These are phyloP conservation scores for Pleurotus tuber-regium DNA, from an alignment of 768 basidiomycete genomes.

Conservation along the genomic window DNA sequence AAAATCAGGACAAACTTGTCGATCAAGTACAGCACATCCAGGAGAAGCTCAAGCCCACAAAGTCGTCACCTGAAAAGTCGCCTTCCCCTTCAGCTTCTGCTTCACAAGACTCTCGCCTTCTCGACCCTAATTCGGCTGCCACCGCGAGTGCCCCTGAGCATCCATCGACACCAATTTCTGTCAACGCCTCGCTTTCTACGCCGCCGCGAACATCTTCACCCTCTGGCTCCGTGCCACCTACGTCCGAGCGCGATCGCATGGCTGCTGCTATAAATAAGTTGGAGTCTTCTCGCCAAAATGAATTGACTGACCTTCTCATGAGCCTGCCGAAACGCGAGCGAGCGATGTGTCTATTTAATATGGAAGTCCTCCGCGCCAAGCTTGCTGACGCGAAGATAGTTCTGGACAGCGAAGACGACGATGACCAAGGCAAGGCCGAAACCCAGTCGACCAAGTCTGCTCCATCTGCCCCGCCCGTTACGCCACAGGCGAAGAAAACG, in stretches of 20 bases:
- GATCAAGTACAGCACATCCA: slow-evolving; percentile 55
- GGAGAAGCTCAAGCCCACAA: slow-evolving; percentile 22
- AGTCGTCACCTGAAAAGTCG: slow-evolving; percentile 46
- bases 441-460: slow-evolving; percentile 18
- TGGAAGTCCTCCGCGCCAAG: slow-evolving; percentile 74
- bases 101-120: slow-evolving; percentile 71
- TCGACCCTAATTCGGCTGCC: slow-evolving; percentile 63
- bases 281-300: slow-evolving; percentile 55
- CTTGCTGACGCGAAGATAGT: slow-evolving; percentile 81
- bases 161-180: slow-evolving; percentile 81
- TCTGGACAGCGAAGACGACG: slow-evolving; percentile 68
- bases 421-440: slow-evolving; percentile 36
- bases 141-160: slow-evolving; percentile 90
- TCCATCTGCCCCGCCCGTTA: slow-evolving; percentile 35
- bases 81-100: slow-evolving; percentile 28
- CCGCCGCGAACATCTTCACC: slow-evolving; percentile 86
- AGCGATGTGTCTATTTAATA: slow-evolving; percentile 88
- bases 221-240: slow-evolving; percentile 54
- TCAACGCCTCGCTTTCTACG: slow-evolving; percentile 71
- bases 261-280: slow-evolving; percentile 61
- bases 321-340: slow-evolving; percentile 85
- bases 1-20: slow-evolving; percentile 63
- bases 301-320: slow-evolving; percentile 80
- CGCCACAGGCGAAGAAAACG: slow-evolving; percentile 64
- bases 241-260: slow-evolving; percentile 77